phyloP scores from a whole-genome alignment of 1,139 yeast species.

The Suhomyces wounanorum region DNA sequence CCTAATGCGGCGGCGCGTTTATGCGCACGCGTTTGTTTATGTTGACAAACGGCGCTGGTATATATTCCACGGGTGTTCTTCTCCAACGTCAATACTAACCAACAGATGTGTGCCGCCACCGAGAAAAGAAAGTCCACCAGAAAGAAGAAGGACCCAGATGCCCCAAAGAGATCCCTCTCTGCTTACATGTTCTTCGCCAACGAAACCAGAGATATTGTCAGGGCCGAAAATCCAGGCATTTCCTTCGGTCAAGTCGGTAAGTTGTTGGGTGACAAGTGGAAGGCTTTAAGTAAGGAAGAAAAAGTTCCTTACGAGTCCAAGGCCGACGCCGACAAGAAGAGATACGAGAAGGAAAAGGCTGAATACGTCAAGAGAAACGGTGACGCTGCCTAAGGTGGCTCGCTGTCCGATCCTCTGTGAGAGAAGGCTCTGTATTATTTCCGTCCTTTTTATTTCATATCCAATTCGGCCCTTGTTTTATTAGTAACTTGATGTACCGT shows the following conservation, averaged over 20 bases:
- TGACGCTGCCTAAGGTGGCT: constrained; percentile 11
- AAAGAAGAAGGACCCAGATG: constrained; percentile 87
- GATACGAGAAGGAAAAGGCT: constrained; percentile 95
- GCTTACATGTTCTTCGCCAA: constrained; percentile 99
- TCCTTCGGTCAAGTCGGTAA: constrained; percentile 92
- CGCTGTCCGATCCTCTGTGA: constrained; percentile 5
- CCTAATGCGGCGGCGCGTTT: not conserved
- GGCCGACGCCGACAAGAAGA: constrained; percentile 94
- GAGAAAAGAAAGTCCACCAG: constrained; percentile 52
- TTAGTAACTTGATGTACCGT: constrained; percentile 14
- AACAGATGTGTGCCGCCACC: constrained; percentile 24
- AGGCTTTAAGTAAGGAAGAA: constrained; percentile 77
- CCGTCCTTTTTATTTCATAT: constrained; percentile 12
- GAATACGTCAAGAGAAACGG: constrained; percentile 64
- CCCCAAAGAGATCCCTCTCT: constrained; percentile 97
- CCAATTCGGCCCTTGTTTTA: constrained; percentile 13
- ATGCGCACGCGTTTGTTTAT: constrained; percentile 11
- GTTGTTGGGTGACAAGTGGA: constrained; percentile 94
- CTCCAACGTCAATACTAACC: constrained; percentile 15
- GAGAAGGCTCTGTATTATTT: constrained; percentile 12
- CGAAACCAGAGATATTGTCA: constrained; percentile 92
- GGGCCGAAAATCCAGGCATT: constrained; percentile 93
- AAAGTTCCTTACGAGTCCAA: constrained; percentile 87
- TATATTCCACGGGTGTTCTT: constrained; percentile 3
- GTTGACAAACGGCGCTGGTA: constrained; percentile 5